Evolutionary conservation across 345 rosid species (phyloP).

Genomic region (Hibiscus trionum): DNA sequence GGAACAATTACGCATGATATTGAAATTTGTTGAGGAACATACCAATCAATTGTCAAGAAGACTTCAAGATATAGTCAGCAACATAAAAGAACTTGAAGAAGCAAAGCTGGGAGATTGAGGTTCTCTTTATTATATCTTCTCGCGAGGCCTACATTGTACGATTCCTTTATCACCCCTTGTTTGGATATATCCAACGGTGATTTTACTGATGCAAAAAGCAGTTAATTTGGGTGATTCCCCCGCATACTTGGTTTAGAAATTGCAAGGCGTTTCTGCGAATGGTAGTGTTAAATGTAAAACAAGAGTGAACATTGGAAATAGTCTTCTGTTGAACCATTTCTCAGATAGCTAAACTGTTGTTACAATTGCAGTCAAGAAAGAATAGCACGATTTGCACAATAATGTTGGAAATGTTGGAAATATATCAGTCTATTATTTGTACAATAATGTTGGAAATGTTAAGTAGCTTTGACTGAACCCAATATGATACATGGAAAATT

Average conservation of each 20-base stretch:
- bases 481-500: no score
- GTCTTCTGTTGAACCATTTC: not conserved
- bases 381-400: no score
- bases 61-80: constrained; percentile 31
- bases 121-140: not conserved
- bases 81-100: constrained; percentile 35
- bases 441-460: no score
- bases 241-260: not conserved
- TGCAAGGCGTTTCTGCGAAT: not conserved
- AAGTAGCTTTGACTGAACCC: no score
- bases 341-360: not conserved
- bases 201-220: no score
- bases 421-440: no score
- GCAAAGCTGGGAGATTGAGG: constrained; percentile 22
- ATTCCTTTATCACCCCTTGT: not conserved
- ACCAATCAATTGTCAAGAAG: constrained; percentile 31
- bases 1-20: constrained; percentile 24
- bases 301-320: not conserved
- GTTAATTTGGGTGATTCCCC: not conserved
- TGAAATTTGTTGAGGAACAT: constrained; percentile 40
- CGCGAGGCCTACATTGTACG: constrained; percentile 8
- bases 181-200: no score
- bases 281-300: not conserved
- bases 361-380: not conserved
- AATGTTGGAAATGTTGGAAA: no score